Evolutionary conservation across 306 rosid species (phyloP), one percentile per base, ranked within the genome.

Genomic region (Dryas octopetala): DNA sequence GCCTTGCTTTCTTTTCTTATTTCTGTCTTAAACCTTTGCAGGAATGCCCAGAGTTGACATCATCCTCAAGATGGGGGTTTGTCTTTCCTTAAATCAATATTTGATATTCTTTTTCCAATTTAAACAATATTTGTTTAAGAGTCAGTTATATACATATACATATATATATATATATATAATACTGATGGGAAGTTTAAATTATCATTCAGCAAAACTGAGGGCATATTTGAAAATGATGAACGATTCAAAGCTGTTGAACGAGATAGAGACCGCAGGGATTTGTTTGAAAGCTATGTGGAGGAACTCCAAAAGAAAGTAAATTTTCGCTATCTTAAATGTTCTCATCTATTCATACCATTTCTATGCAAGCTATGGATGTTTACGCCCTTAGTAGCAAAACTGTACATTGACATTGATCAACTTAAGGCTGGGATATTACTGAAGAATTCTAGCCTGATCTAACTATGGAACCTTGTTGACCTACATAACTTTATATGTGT

Each of bases 41-140:
- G 98, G 98, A 91, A 82, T 93, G 88, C 74, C 74, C 87, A 7
- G 97, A 93, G 75, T 54, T 91, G 82, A 83, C 90, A 67, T 84
- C 96, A 75, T 84, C 98, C 84, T 64, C 83, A 52, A 88, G 97
- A 93, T 93, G 89, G 94, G 79, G 98, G 98, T 93, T 83, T 74
- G 71, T 78, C 60, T 83, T 68, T 45, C 23, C 41, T 79, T 55
- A 73, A 61, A 48, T 54, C 45, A 43, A 15, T 72, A 4, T 67
- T 75, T 81, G 3, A 46, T 55, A 14, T 66, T 55, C 23, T 58
- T 46, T 54, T 23, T 78, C 14, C 41, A 15, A 14, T 51, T 12
- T 9, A 38, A 15, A 44, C 45, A 32, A 7, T 62, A n/a, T 68
- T 60, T 51, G 16, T 10, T 44, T 48, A 17, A n/a, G 28, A 43